Evolutionary conservation across 2,329 filamentous ascomycete species (phyloP), one percentile per base, ranked within the genome.

Genomic region (Xylariaceae sp.): DNA sequence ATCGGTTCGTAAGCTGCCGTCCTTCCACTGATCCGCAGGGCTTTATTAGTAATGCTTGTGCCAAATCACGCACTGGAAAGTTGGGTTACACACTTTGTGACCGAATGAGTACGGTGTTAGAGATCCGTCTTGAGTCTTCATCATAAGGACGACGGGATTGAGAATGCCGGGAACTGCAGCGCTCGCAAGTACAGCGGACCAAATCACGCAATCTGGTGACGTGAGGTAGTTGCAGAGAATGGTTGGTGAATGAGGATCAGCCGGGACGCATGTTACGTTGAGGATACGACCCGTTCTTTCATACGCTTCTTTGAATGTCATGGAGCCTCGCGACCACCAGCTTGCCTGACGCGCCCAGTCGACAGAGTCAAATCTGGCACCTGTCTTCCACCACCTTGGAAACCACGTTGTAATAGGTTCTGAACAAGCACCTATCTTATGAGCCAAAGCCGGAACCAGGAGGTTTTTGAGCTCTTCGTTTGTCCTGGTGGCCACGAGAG

Each of bases 201-300:
- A 99, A 55, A 99, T 95, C 38, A 99, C 94, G 65, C 94, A 99
- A 71, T 99, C 90, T 0, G 94, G 94, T 18, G 87, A 88, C 1
- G 94, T 97, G 31, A 96, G 80, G 66, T 97, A 96, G 70, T 99
- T 99, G 64, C 90, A 90, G 7, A 99, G 77, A 57, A 99, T 96
- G 0, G 90, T 84, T 9, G 82, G 92, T 39, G 89, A 95, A 69
- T 99, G 90, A 15, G 92, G 94, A 66, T 99, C 94, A 0, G 92
- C 91, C 1, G 94, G 94, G 1, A 99, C 90, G 67, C 94, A 99
- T 6, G 89, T 90, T 10, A 99, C 90, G 68, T 99, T 99, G 44
- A 99, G 77, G 54, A 97, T 94, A 17, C 94, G 86, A 0, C 94
- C 94, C 0, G 94, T 97, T 42, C 91, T 82, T 68, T 95, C 85